Base-by-base conservation (phyloP, 1,284 basidiomycete genomes). In the Cerioporus squamosus region DNA sequence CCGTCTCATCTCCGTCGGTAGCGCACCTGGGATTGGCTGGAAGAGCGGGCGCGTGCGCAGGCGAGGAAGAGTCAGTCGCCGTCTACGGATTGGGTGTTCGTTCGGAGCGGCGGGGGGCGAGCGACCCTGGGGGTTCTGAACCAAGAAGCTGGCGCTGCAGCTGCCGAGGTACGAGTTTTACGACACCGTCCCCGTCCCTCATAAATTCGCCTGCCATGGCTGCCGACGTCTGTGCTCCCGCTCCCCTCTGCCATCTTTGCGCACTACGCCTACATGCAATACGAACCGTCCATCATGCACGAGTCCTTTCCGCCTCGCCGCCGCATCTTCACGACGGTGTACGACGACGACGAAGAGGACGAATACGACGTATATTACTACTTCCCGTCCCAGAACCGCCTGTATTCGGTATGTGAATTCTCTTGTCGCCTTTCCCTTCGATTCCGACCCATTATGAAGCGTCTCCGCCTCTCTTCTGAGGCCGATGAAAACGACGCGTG, bases 111-210 rank as follows among this genome's bases (percentile, higher is more conserved):
- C 48, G 47, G 18, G 38, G 10, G 29, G 33, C 44, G 52, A 26
- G 48, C 55, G 61, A 58, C 58, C 61, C 58, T 63, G 55, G 50
- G 36, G 33, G 52, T 63, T 60, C 58, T 39, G 44, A 20, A 55
- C 53, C 33, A 36, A 36, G 33, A 36, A 43, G 55, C 53, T 58
- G 55, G 49, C 55, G 48, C 49, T 49, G 45, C 45, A 44, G 29
- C 51, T 51, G 42, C 26, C 53, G 45, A 36, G 44, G 38, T 23
- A 26, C 53, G 51, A 44, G n/a, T 50, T 57, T 61, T 62, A 59
- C 57, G 60, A 54, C 39, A 62, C 3, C 10, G 33, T 36, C 33
- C 57, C 42, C 39, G 15, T 36, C 57, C 20, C 36, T 38, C 51
- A 18, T 26, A 46, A 50, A 51, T 22, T 15, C 15, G 42, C 42